Conservation (phyloP, 1,284 basidiomycete genomes). For the Mycosarcoma maydis region DNA sequence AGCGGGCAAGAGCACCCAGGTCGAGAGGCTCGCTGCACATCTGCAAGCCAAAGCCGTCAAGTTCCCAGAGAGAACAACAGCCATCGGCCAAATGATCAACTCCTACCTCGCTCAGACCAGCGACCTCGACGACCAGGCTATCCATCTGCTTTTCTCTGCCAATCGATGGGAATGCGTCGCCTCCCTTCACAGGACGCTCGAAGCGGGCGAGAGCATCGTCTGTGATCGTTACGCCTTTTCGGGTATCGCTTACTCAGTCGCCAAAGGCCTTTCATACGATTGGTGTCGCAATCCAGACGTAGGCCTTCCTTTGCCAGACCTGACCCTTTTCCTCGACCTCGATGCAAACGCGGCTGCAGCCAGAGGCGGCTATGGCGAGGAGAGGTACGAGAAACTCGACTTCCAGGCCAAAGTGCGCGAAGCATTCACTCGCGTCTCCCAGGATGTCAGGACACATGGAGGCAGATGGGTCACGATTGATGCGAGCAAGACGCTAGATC, state of each 20-base stretch:
- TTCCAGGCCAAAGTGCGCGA: slow-evolving; percentile 66
- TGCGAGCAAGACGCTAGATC: slow-evolving; percentile 53
- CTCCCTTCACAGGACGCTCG: slow-evolving; percentile 70
- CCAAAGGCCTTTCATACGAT: slow-evolving; percentile 76
- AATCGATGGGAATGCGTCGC: slow-evolving; percentile 85
- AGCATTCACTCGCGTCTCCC: slow-evolving; percentile 52
- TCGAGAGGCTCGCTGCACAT: slow-evolving; percentile 49
- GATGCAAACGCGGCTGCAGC: slow-evolving; percentile 76
- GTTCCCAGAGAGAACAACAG: slow-evolving; percentile 80
- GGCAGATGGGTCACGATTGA: slow-evolving; percentile 57
- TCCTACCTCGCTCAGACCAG: slow-evolving; percentile 82
- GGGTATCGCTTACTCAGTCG: slow-evolving; percentile 90
- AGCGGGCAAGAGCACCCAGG: slow-evolving; percentile 66
- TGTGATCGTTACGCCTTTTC: slow-evolving; percentile 97
- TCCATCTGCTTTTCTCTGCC: slow-evolving; percentile 94
- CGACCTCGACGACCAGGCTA: slow-evolving; percentile 88
- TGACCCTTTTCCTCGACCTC: slow-evolving; percentile 87
- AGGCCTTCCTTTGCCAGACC: slow-evolving; percentile 85
- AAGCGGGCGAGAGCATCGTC: slow-evolving; percentile 78
- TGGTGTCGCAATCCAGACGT: slow-evolving; percentile 89
- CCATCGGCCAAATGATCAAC: slow-evolving; percentile 93
- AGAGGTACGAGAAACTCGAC: slow-evolving; percentile 72
- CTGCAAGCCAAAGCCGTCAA: slow-evolving; percentile 57
- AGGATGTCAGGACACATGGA: slow-evolving; percentile 40
- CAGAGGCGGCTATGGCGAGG: slow-evolving; percentile 88